Evolutionary conservation across 169 alveolate species (phyloP).

Genomic region (Plasmodium gaboni): DNA sequence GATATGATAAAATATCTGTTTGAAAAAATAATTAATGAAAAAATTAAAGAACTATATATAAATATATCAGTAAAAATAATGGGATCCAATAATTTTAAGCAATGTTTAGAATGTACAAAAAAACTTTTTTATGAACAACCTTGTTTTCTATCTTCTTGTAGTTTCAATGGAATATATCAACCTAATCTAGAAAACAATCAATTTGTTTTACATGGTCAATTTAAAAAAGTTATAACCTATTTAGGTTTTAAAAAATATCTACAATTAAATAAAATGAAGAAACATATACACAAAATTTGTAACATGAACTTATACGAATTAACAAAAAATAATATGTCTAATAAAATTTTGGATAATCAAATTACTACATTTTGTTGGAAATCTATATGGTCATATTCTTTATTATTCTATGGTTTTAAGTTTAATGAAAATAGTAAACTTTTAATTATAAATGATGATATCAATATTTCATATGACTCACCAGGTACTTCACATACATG

Average conservation of each 20-base stretch:
- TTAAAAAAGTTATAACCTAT: not conserved
- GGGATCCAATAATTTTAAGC: not conserved
- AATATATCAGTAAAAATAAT: not conserved
- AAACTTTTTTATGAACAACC: slow-evolving; percentile 1
- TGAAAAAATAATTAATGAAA: not conserved
- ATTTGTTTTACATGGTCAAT: not conserved
- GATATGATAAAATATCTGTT: not conserved
- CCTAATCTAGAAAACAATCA: slow-evolving; percentile 1
- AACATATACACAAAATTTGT: not conserved
- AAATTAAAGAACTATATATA: not conserved
- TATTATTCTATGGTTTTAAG: not conserved
- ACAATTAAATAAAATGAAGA: not conserved
- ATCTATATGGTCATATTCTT: not conserved
- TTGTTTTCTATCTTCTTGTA: not conserved
- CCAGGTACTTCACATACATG: too few relatives aligned
- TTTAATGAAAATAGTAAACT: not conserved
- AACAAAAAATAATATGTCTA: not conserved
- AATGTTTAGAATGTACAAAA: not conserved
- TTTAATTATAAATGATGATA: not conserved
- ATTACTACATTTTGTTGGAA: slow-evolving; percentile 5
- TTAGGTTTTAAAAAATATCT: slow-evolving; percentile 3
- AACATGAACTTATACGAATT: not conserved
- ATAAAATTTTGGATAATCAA: not conserved
- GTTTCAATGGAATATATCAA: slow-evolving; percentile 1
- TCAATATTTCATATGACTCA: not conserved